Conservation (phyloP, 768 basidiomycete genomes). For the Suillus subluteus region DNA sequence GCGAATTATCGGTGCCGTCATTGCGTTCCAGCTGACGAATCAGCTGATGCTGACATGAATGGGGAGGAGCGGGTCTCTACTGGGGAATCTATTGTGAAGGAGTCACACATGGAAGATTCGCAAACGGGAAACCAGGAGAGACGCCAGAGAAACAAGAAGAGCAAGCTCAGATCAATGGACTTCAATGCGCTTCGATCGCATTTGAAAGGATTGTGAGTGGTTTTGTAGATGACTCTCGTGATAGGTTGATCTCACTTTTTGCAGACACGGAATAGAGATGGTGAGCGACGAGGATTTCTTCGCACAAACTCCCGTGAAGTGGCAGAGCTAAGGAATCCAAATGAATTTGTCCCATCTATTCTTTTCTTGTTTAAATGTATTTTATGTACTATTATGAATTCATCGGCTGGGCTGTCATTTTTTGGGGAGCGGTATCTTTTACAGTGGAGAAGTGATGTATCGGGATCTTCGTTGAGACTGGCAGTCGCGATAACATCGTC, state of each 20-base stretch:
- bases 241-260: slow-evolving; percentile 16
- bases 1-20: slow-evolving; percentile 57
- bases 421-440: background rate
- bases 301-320: slow-evolving; percentile 18
- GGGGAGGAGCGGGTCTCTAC: background rate
- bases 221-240: background rate
- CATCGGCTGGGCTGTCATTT: background rate
- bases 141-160: slow-evolving; percentile 13
- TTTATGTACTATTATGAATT: background rate
- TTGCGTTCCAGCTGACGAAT: slow-evolving; percentile 35
- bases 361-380: background rate
- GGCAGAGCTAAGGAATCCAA: background rate
- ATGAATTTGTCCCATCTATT: background rate
- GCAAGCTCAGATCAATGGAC: slow-evolving; percentile 35
- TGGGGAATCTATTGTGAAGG: background rate
- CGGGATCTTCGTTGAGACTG: background rate
- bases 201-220: slow-evolving; percentile 58
- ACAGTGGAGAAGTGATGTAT: background rate
- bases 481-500: background rate
- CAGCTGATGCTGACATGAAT: background rate
- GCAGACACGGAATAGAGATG: slow-evolving; percentile 51
- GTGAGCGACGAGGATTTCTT: slow-evolving; percentile 62
- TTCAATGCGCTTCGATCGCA: slow-evolving; percentile 69
- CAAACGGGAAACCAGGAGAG: slow-evolving; percentile 9
- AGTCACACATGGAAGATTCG: background rate